These are phyloP conservation scores for Populus simonii DNA, from an alignment of 345 rosid species.

Conservation along the genomic window DNA sequence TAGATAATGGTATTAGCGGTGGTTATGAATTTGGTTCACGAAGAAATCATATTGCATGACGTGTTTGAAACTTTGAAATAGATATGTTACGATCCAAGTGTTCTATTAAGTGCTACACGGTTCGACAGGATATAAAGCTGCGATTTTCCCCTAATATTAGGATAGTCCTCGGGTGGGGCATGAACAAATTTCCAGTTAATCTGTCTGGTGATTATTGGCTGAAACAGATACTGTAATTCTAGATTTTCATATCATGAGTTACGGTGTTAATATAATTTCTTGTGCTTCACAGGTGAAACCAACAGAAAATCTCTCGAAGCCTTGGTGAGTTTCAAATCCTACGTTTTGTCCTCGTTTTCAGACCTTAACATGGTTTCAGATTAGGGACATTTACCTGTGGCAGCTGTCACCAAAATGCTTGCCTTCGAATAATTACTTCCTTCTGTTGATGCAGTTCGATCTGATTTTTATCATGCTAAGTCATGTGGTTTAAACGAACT, in stretches of 20 bases:
- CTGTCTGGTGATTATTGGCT: neutral
- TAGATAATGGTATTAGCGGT: neutral
- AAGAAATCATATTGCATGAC: neutral
- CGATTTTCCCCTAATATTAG: too few species aligned
- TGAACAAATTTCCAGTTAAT: neutral
- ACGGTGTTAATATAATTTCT: neutral
- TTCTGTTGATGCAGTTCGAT: too few species aligned
- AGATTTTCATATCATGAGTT: neutral
- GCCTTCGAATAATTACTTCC: too few species aligned
- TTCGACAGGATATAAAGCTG: neutral
- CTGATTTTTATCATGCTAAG: too few species aligned
- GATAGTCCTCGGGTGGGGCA: neutral
- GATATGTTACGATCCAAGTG: neutral
- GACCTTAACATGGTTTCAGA: neutral
- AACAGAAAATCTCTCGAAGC: slow-evolving; percentile 75
- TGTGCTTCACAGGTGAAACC: slow-evolving; percentile 60
- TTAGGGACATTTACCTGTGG: neutral
- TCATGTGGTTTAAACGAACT: too few species aligned
- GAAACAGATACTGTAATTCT: neutral
- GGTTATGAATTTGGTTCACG: neutral
- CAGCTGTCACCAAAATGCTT: too few species aligned
- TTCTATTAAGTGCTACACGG: neutral
- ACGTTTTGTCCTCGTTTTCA: neutral
- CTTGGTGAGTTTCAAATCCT: slow-evolving; percentile 46
- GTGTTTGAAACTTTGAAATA: neutral